Base-by-base conservation (phyloP, 2,329 filamentous ascomycete genomes). In the Colletotrichum neosansevieriae region DNA sequence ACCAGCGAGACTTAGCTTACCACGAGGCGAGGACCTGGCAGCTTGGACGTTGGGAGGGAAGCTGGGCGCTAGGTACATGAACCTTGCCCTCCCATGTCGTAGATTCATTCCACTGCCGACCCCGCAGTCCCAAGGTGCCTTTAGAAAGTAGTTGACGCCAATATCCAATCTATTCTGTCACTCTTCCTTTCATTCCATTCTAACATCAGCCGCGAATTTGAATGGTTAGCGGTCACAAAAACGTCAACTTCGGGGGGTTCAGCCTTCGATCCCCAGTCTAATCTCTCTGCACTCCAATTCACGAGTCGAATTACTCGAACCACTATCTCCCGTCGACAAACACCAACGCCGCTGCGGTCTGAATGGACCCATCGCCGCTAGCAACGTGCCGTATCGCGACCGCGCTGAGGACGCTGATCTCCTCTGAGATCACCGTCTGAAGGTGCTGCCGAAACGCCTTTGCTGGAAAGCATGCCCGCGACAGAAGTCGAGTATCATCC, bases 361-460 rank as follows among this genome's bases (percentile, higher is more conserved):
- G 70, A 45, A 71, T 71, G 70, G 70, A 71, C 65, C 59, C 40
- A 42, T 47, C 38, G 49, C 63, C 44, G 50, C 61, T 57, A 50
- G 57, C 65, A 59, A 54, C 54, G 58, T 66, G 69, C 69, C 74
- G 81, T 82, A 85, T 85, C 83, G 85, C 86, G 84, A 87, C 83
- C 82, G 84, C 84, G 84, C 85, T 87, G 85, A 87, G 83, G 86
- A 86, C 84, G 80, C 78, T 82, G 80, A 85, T 83, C 84, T 85
- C 77, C 72, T 42, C 71, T 81, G 83, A 84, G 82, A 78, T 80
- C 82, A 83, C 77, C 78, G 82, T 83, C 81, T 82, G 79, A 66
- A 78, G 79, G 76, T 75, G 77, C 75, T 74, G 78, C 75, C 75
- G 79, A 77, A 73, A 76, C 76, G 76, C 79, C 79, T 78, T 57